Evolutionary conservation across 2,329 filamentous ascomycete species (phyloP), one percentile per base, ranked within the genome.

Genomic region (Proliferodiscus dingleyae): DNA sequence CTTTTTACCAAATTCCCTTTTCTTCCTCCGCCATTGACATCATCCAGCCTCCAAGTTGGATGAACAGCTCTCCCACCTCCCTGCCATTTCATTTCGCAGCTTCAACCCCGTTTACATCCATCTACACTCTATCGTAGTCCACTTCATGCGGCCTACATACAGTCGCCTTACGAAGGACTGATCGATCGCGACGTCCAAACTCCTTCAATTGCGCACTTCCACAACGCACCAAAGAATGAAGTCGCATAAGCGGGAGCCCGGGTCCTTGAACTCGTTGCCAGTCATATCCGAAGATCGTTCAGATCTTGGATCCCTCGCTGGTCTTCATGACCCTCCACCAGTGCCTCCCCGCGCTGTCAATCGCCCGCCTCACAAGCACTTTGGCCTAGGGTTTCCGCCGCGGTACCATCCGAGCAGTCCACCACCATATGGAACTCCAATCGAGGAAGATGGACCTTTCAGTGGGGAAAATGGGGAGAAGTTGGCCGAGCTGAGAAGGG

Each of bases 371-470:
- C 32, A 46, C 38, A 52, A 46, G 23, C 47, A 46, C 7, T 51
- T 52, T 38, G 48, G 16, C 4, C 36, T 56, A n/a, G 51, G 51
- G 1, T 16, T 32, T 3, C 50, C 52, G 18, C 48, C 53, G 3
- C 34, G 8, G 24, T 41, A 33, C 23, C 44, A 51, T 36, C 41
- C 52, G 13, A 40, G 44, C n/a, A 51, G 52, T 38, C 59, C 61
- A 6, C 59, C 59, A 11, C 47, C 55, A 21, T 63, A 62, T 36
- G 30, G 37, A 15, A 45, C 19, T 18, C 45, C 49, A 16, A 54
- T 47, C 21, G 41, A 46, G 32, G 37, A 38, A 16, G 40, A 38
- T 16, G 40, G 32, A 11, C 41, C 30, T 8, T 33, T 50, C 8
- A 42, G 43, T 8, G 51, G 48, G 1, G 44, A 54, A 3, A 39